These are phyloP conservation scores for Climacium dendroides DNA, from an alignment of 225 moss, liverwort and hornwort genomes.

Conservation along the genomic window DNA sequence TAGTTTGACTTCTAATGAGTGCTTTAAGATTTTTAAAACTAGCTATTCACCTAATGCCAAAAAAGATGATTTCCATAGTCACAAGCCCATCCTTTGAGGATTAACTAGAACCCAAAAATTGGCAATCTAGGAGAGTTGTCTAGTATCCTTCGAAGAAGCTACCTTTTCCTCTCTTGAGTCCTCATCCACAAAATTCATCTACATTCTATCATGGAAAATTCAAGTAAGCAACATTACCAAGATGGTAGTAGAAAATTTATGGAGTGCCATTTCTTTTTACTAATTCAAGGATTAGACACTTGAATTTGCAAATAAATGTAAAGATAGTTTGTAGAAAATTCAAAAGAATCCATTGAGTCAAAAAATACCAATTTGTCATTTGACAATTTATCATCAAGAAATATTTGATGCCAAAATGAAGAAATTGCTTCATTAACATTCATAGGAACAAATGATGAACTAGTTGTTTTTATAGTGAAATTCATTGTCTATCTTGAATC, in stretches of 20 bases:
- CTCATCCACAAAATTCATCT: background rate
- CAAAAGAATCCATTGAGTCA: background rate
- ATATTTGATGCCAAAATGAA: background rate
- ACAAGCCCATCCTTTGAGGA: too few species aligned
- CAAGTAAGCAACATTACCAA: accelerated
- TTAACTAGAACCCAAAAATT: too few species aligned
- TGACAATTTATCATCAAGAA: background rate
- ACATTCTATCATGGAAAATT: background rate
- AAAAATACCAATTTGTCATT: background rate
- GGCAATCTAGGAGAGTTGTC: too few species aligned
- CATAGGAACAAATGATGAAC: accelerated
- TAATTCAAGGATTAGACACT: accelerated
- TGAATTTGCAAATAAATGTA: background rate
- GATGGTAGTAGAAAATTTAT: background rate
- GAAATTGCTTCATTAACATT: too few species aligned
- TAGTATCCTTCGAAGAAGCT: accelerated
- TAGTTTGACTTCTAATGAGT: too few species aligned
- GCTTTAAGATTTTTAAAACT: too few species aligned
- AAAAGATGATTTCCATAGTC: too few species aligned
- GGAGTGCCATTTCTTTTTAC: accelerated
- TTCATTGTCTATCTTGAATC: accelerated
- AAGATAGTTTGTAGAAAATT: background rate
- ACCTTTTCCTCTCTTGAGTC: background rate
- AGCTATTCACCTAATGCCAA: too few species aligned
- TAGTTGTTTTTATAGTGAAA: background rate